These are phyloP conservation scores for Xerocomus brunneocitrinus DNA, from an alignment of 768 basidiomycete species.

Conservation along the genomic window DNA sequence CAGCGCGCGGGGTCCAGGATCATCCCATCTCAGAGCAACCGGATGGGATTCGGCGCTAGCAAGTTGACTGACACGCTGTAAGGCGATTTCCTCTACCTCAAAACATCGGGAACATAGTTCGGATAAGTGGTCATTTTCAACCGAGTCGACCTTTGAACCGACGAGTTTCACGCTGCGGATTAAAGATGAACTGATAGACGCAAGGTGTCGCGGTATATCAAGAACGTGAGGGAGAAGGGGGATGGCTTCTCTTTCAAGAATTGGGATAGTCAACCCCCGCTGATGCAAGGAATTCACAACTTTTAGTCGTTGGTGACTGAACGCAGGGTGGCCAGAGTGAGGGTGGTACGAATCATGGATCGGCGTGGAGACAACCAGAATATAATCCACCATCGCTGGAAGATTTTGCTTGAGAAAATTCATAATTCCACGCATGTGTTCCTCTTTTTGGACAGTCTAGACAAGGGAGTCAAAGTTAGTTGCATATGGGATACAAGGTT, in stretches of 20 bases:
- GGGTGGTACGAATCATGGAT: conserved; percentile 23
- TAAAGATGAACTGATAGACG: conserved; percentile 71
- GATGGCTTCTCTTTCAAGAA: conserved; percentile 64
- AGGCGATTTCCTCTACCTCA: conserved; percentile 66
- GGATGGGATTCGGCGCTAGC: conserved; percentile 27
- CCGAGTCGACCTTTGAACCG: conserved; percentile 32
- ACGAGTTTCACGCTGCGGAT: conserved; percentile 54
- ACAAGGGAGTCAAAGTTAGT: conserved; percentile 3
- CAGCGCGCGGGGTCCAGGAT: neutral
- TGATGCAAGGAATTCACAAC: conserved; percentile 55
- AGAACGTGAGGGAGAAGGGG: conserved; percentile 69
- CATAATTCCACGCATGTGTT: conserved; percentile 76
- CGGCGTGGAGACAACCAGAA: conserved; percentile 64
- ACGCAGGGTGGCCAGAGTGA: conserved; percentile 26
- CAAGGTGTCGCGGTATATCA: conserved; percentile 76
- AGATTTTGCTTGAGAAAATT: conserved; percentile 63
- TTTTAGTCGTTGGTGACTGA: conserved; percentile 49
- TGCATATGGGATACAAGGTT: neutral
- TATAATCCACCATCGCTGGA: conserved; percentile 76
- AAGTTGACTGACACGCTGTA: conserved; percentile 61
- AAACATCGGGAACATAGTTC: conserved; percentile 60
- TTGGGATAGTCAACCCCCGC: conserved; percentile 50
- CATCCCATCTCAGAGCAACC: conserved; percentile 15
- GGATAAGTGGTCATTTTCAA: conserved; percentile 37
- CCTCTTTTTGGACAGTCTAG: conserved; percentile 67